Conservation (phyloP, 2,329 filamentous ascomycete species). For the Talaromyces piceae region DNA sequence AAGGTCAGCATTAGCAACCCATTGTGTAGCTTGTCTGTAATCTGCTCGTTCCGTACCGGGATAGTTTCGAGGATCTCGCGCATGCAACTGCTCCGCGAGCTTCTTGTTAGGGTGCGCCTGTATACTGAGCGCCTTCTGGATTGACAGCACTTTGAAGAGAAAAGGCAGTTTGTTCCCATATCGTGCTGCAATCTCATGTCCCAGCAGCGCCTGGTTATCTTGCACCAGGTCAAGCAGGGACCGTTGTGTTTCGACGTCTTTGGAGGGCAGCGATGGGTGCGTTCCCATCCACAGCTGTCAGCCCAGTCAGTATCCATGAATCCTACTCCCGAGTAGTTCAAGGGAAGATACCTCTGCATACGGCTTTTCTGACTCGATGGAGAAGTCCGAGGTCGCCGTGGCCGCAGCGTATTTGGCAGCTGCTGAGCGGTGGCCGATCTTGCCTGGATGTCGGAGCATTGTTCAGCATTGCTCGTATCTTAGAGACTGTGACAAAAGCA, state of each 20-base stretch:
- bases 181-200: constrained; percentile 60
- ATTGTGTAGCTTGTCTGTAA: not conserved
- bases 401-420: constrained; percentile 85
- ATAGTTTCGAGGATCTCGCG: constrained; percentile 84
- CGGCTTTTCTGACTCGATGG: constrained; percentile 76
- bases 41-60: constrained; percentile 45
- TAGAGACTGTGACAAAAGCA: constrained; percentile 16
- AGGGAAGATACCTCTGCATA: constrained; percentile 70
- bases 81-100: constrained; percentile 81
- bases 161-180: constrained; percentile 85
- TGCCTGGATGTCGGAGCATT: constrained; percentile 55
- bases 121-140: constrained; percentile 92
- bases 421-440: constrained; percentile 77
- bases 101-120: constrained; percentile 96
- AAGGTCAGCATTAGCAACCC: not conserved
- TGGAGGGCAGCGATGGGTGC: constrained; percentile 91
- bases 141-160: constrained; percentile 94
- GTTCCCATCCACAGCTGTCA: constrained; percentile 95
- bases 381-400: constrained; percentile 66
- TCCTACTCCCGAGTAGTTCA: constrained; percentile 1
- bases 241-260: constrained; percentile 74
- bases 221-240: constrained; percentile 80
- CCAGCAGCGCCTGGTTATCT: constrained; percentile 78
- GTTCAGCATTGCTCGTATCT: constrained; percentile 19
- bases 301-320: not conserved